phyloP scores from a whole-genome alignment of 345 rosid species.

The Orychophragmus violaceus region DNA sequence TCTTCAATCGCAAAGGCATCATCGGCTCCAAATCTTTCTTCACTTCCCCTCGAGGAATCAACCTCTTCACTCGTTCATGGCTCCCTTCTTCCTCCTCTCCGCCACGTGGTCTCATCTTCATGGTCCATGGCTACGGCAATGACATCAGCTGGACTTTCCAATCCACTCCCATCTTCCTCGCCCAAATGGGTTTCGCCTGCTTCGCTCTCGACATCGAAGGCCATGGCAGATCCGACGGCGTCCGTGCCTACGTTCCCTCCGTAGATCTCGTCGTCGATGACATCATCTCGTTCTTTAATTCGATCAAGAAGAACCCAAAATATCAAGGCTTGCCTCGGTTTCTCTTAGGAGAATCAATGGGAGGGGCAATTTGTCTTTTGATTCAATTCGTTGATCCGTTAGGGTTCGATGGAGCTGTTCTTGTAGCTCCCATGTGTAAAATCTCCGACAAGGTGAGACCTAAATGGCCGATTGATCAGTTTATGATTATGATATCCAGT shows the following conservation, averaged over 20 bases:
- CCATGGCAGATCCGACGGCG: slow-evolving; percentile 73
- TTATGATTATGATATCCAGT: slow-evolving; percentile 44
- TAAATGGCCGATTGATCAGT: slow-evolving; percentile 70
- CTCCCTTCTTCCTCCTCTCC: slow-evolving; percentile 39
- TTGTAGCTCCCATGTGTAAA: slow-evolving; percentile 85
- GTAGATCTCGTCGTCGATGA: slow-evolving; percentile 66
- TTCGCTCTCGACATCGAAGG: slow-evolving; percentile 81
- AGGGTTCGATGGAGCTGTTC: slow-evolving; percentile 60
- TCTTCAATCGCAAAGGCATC: slow-evolving; percentile 51
- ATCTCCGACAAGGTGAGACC: slow-evolving; percentile 70
- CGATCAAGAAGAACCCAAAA: slow-evolving; percentile 37
- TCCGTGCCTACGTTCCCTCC: slow-evolving; percentile 52
- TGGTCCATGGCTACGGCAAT: slow-evolving; percentile 85
- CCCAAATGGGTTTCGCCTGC: slow-evolving; percentile 73
- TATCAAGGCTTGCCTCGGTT: slow-evolving; percentile 49
- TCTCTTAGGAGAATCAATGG: slow-evolving; percentile 79
- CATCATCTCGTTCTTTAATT: slow-evolving; percentile 45
- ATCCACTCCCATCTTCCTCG: slow-evolving; percentile 60
- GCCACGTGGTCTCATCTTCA: slow-evolving; percentile 58
- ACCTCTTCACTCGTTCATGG: slow-evolving; percentile 77
- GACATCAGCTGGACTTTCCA: slow-evolving; percentile 85
- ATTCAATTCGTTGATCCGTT: slow-evolving; percentile 48
- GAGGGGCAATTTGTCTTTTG: slow-evolving; percentile 65
- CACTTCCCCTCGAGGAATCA: slow-evolving; percentile 75
- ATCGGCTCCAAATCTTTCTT: slow-evolving; percentile 46